A percentile compares a stretch with the other conserved stretches of the same genome.
Evolutionary conservation across 2,329 filamentous ascomycete species (phyloP).

Genomic region (Graphilbum sp.): DNA sequence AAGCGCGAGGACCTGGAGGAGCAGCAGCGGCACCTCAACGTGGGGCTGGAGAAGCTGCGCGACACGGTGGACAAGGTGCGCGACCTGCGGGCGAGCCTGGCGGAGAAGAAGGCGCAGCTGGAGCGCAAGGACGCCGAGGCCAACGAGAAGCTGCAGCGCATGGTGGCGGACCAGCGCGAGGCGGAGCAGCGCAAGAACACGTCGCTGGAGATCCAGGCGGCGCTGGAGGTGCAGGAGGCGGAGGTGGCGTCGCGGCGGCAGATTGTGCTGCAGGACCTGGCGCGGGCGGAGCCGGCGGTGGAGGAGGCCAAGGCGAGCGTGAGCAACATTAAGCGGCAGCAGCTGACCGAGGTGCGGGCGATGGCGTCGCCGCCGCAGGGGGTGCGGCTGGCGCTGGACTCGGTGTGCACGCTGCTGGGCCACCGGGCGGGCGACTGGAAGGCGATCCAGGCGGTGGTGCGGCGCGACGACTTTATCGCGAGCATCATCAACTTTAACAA

Average conservation of each 20-base stretch:
- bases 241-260: conserved; percentile 72
- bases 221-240: conserved; percentile 75
- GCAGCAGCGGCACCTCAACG: conserved; percentile 94
- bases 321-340: conserved; percentile 94
- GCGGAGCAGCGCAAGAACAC: conserved; percentile 81
- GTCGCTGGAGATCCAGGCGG: conserved; percentile 75
- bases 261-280: conserved; percentile 75
- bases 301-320: conserved; percentile 88
- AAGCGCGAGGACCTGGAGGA: conserved; percentile 98
- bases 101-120: conserved; percentile 84
- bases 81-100: conserved; percentile 76
- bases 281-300: conserved; percentile 83
- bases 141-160: conserved; percentile 91
- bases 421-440: conserved; percentile 86
- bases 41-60: conserved; percentile 89
- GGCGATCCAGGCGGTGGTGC: conserved; percentile 72
- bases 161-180: conserved; percentile 91
- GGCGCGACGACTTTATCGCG: conserved; percentile 89
- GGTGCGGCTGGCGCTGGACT: conserved; percentile 82
- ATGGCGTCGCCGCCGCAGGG: conserved; percentile 87
- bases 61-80: conserved; percentile 96
- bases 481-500: conserved; percentile 98
- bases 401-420: conserved; percentile 88
- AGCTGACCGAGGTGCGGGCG: conserved; percentile 91
- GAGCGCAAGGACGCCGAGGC: conserved; percentile 90